Base-by-base conservation (phyloP, 163 green algal genomes). In the Scenedesmus sp. region DNA sequence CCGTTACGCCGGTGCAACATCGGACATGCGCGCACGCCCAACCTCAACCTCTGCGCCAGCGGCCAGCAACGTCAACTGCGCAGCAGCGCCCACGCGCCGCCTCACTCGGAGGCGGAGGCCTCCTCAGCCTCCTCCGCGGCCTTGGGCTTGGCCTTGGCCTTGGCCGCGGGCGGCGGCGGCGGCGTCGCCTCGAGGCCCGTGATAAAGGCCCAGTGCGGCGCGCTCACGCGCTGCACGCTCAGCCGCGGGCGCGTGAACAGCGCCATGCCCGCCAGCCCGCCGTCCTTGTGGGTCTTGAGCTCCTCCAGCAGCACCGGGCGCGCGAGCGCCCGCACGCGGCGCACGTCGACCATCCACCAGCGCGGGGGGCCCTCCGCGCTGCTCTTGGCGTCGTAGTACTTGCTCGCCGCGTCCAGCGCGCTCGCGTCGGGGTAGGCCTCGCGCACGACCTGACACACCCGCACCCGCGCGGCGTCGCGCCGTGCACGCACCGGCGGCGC, bases 371-470 rank as follows among this genome's bases (percentile, higher is more conserved):
- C 71, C 18, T 70, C 13, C 13, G 63, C 83, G 54, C 44, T 63
- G 47, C 71, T 87, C 13, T 82, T 17, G 6, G 6, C 10, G 65
- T 96, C 91, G 45, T 89, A 90, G 57, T 93, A 92, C 82, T 93
- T 79, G 70, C 73, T 86, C 20, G 26, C 70, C 1, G 54, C 29
- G 44, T 95, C 88, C 10, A 87, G 91, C 3, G 88, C 81, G 2
- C 81, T 86, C 60, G 77, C 47, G 51, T 96, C 91, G 1, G 91
- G 91, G 66, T 96, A 96, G 1, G 88, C 88, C 66, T 92, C 85
- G 2, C 60, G 45, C 29, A 88, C 85, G n/a, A 91, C 78, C 78
- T 87, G 63, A 0, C 26, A 70, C 14, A 28, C 28, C 29, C 42
- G n/a, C 42, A 50, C 7, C 34, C 10, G 36, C 34, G 34, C 11